Evolutionary conservation across 1,139 yeast genomes (phyloP).

Genomic region (Kurtzmaniella quercitrusa): DNA sequence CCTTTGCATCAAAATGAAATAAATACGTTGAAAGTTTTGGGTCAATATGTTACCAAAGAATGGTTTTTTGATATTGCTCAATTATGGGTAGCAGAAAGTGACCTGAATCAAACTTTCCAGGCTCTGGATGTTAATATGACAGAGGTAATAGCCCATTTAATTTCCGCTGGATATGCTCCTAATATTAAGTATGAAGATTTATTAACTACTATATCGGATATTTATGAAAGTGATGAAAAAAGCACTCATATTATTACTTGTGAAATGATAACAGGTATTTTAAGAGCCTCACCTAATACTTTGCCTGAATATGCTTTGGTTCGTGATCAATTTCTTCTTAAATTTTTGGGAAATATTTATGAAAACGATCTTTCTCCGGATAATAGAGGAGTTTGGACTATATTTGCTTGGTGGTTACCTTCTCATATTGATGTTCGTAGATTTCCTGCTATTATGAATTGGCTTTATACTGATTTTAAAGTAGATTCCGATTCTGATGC

Average conservation of each 20-base stretch:
- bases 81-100: conserved; percentile 62
- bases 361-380: conserved; percentile 70
- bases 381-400: conserved; percentile 70
- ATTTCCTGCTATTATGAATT: conserved; percentile 46
- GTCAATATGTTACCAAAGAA: conserved; percentile 42
- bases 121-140: conserved; percentile 57
- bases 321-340: conserved; percentile 46
- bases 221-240: conserved; percentile 59
- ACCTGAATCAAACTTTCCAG: conserved; percentile 56
- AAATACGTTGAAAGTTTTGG: conserved; percentile 40
- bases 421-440: conserved; percentile 65
- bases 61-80: conserved; percentile 58
- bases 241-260: conserved; percentile 59
- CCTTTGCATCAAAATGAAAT: conserved; percentile 27
- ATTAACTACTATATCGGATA: conserved; percentile 43
- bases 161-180: conserved; percentile 37
- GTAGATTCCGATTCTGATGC: conserved; percentile 54
- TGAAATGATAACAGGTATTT: conserved; percentile 57
- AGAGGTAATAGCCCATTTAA: conserved; percentile 40
- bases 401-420: conserved; percentile 74
- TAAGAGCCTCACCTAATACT: conserved; percentile 44
- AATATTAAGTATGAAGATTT: conserved; percentile 41
- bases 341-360: conserved; percentile 45
- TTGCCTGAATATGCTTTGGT: conserved; percentile 14
- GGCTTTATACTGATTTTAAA: conserved; percentile 43